Evolutionary conservation across 1,284 basidiomycete species (phyloP), one percentile per base, ranked within the genome.

Genomic region (Sporisorium reilianum): DNA sequence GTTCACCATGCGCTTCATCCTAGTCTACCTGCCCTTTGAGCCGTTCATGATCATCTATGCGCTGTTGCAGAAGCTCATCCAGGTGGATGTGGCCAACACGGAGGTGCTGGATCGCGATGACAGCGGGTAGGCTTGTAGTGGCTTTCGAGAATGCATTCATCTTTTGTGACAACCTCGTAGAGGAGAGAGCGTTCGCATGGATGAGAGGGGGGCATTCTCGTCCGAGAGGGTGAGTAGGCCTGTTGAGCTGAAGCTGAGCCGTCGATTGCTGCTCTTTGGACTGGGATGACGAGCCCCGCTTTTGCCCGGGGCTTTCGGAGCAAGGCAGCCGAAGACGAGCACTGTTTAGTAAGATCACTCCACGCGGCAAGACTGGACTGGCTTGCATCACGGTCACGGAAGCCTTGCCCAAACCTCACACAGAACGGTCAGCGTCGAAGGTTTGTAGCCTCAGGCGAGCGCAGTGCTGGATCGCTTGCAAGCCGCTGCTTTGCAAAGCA

Each of bases 1-100:
- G 26, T 65, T 65, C 14, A 58, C 62, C 12, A 60, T 75, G 57
- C 54, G 59, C 16, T 55, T 75, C 48, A 63, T 75, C 23, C 36
- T 71, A 28, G 60, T 65, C 48, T 70, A 70, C n/a, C 60, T 75
- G 54, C 72, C 72, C 10, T 70, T 75, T 16, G 56, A 57, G 55
- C 72, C 72, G 28, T 70, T 69, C 34, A 64, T 67, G 53, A 56
- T 69, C 44, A 38, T 69, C 26, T 71, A 60, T 18, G 20, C 48
- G 32, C 22, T 59, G 41, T 34, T 71, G 45, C 51, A 70, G 50
- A 56, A 60, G 45, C 48, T 62, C 30, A 70, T 75, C 40, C 63
- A 64, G 54, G 55, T 61, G 51, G 72, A 75, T 22, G 60, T 71
- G 26, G 72, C 72, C 30, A 61, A 57, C 16, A 65, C 64, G 9